Base-by-base conservation (phyloP, 257 asterid genomes). In the Capsicum rhomboideum region DNA sequence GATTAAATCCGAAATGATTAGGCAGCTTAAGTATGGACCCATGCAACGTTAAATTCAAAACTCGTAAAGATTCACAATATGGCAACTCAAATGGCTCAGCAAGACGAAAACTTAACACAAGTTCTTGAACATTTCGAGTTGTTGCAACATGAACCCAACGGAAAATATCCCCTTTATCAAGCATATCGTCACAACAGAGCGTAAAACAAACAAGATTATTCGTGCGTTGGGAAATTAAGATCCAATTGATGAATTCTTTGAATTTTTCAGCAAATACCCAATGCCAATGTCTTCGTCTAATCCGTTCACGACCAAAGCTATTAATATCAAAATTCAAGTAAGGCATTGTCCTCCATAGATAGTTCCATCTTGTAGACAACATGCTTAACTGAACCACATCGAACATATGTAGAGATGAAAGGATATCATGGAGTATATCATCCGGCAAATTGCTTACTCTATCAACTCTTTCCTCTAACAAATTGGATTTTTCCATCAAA, bases 191-290 rank as follows among this genome's bases (percentile, higher is more conserved):
- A 75, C 54, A 84, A 17, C 34, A 8, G 17, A 84, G 17, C 29
- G 14, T 18, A 42, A 84, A 61, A 11, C 46, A 31, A 49, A 59
- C 53, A 26, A 77, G 23, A 17, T 1, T 16, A 2, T 26, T 7
- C 2, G 1, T 20, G 2, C 66, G 8, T 17, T 14, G 83, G 66
- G 53, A 29, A 84, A 49, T 58, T 5, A 84, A 46, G 6, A 77
- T 83, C 83, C 83, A 75, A 34, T 75, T 58, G 83, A 77, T 34
- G 49, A 84, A 84, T 7, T 84, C 86, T n/a, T 84, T 75, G 50
- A 63, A 61, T 55, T 42, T 44, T 23, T 46, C 53, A 40, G 26
- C 46, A 50, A 44, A 9, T 0, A 3, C 10, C 1, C 2, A 2
- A 75, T 46, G 21, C 44, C 16, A 26, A 49, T 7, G 42, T 4